Percentiles rank a stretch among this genome's conserved stretches.
Conservation (phyloP, 805 yeast genomes). For the Torulaspora quercuum region DNA sequence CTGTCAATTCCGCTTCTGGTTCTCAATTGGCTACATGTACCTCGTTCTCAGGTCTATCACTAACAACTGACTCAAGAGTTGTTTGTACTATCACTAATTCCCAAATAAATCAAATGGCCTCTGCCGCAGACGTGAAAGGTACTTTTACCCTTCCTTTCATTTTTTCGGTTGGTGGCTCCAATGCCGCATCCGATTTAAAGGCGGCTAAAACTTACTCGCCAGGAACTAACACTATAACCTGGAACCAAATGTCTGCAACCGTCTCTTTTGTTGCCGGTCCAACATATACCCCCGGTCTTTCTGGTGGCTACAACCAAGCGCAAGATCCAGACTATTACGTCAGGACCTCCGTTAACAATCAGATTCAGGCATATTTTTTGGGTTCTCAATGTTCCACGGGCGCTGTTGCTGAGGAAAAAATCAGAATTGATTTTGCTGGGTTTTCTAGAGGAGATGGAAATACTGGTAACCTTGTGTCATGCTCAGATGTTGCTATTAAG, state of each 20-base stretch:
- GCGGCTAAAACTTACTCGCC: constrained; percentile 12
- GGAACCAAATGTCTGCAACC: constrained; percentile 18
- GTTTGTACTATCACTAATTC: constrained; percentile 10
- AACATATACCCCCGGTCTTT: constrained; percentile 12
- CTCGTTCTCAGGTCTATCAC: constrained; percentile 10
- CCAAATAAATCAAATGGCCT: constrained; percentile 9
- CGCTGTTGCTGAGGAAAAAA: constrained; percentile 11
- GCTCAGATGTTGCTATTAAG: constrained; percentile 9
- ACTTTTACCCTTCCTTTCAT: constrained; percentile 12
- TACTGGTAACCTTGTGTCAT: constrained; percentile 15
- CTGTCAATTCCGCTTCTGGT: constrained; percentile 4
- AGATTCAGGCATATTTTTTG: constrained; percentile 10
- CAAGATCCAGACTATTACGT: constrained; percentile 10
- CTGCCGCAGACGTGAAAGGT: constrained; percentile 10
- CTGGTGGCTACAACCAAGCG: constrained; percentile 6
- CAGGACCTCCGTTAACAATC: constrained; percentile 9
- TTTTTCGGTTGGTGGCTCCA: constrained; percentile 15
- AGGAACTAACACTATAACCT: constrained; percentile 17
- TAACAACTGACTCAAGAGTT: constrained; percentile 13
- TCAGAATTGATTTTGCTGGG: constrained; percentile 12
- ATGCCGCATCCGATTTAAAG: constrained; percentile 7
- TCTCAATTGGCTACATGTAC: constrained; percentile 6
- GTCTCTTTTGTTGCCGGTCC: constrained; percentile 14
- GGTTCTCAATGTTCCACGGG: constrained; percentile 14
- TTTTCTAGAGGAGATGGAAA: constrained; percentile 8